Conservation (phyloP, 1,139 yeast genomes). For the Hyphopichia pseudoburtonii region DNA sequence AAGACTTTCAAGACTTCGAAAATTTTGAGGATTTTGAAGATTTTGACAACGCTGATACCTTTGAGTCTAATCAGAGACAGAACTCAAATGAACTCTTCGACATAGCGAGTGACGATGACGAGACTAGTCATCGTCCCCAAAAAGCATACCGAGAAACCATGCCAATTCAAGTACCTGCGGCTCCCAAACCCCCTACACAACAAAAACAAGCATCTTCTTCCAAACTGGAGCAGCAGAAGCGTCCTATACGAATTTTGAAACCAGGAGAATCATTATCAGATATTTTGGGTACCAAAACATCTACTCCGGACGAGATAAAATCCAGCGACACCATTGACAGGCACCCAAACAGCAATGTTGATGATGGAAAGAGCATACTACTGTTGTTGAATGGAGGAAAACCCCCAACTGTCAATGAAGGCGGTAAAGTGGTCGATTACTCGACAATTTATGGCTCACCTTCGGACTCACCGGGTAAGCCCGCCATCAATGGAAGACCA, state of each 20-base stretch:
- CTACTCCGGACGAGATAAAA: not conserved
- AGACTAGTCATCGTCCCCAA: slow-evolving; percentile 2
- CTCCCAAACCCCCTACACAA: too few species aligned
- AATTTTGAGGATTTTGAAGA: slow-evolving; percentile 39
- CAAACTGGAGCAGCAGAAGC: slow-evolving; percentile 9
- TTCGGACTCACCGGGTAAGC: too few species aligned
- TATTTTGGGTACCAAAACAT: slow-evolving; percentile 5
- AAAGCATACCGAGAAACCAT: too few species aligned
- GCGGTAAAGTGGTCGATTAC: slow-evolving; percentile 1
- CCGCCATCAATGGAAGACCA: too few species aligned
- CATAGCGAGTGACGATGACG: slow-evolving; percentile 38
- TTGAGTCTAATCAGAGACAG: slow-evolving; percentile 7
- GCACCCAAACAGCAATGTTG: not conserved
- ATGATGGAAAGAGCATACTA: slow-evolving; percentile 14
- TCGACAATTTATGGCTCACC: slow-evolving; percentile 10
- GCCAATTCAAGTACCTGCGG: too few species aligned
- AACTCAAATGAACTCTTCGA: slow-evolving; percentile 23
- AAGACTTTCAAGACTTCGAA: slow-evolving; percentile 28
- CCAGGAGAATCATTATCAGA: slow-evolving; percentile 29
- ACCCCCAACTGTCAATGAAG: not conserved
- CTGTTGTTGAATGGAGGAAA: slow-evolving; percentile 15
- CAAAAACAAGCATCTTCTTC: not conserved
- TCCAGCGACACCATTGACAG: too few species aligned
- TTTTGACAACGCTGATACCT: slow-evolving; percentile 24
- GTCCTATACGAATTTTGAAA: slow-evolving; percentile 25